A percentile compares a stretch with the other conserved stretches of the same genome.
Evolutionary conservation across 768 basidiomycete species (phyloP).

Genomic region (Tulasnella sp.): DNA sequence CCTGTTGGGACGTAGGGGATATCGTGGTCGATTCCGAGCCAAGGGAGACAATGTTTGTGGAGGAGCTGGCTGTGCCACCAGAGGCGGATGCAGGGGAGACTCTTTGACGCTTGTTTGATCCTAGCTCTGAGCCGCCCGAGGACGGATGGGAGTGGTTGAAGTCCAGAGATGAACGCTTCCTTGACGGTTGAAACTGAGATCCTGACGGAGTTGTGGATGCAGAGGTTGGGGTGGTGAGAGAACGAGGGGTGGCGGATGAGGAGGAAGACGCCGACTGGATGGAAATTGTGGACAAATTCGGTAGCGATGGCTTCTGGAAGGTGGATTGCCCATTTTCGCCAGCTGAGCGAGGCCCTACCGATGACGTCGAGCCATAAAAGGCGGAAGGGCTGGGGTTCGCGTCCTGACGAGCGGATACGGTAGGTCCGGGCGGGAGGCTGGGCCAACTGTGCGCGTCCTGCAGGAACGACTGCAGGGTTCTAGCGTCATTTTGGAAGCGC

Average conservation of each 20-base stretch:
- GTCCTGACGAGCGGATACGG: too few species aligned
- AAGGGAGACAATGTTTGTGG: too few species aligned
- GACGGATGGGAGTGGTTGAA: not conserved
- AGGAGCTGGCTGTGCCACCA: too few species aligned
- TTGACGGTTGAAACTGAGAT: too few species aligned
- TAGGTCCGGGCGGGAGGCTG: not conserved
- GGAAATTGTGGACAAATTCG: too few species aligned
- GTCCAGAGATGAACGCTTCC: constrained; percentile 11
- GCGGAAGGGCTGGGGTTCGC: too few species aligned
- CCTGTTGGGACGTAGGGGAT: too few species aligned
- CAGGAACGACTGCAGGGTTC: not conserved
- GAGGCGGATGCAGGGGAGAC: not conserved
- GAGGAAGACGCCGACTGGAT: not conserved
- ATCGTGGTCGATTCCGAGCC: too few species aligned
- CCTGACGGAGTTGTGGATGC: too few species aligned
- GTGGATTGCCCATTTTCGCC: too few species aligned
- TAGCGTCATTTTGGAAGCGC: not conserved
- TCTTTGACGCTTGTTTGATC: not conserved
- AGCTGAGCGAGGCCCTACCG: too few species aligned
- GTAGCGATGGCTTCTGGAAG: not conserved
- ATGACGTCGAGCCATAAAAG: too few species aligned
- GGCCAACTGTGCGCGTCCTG: constrained; percentile 7
- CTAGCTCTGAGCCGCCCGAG: not conserved
- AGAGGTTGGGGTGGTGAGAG: not conserved
- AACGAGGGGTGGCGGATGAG: constrained; percentile 4